These are phyloP conservation scores for Fusarium denticulatum DNA, from an alignment of 2,329 filamentous ascomycete genomes.

Conservation along the genomic window DNA sequence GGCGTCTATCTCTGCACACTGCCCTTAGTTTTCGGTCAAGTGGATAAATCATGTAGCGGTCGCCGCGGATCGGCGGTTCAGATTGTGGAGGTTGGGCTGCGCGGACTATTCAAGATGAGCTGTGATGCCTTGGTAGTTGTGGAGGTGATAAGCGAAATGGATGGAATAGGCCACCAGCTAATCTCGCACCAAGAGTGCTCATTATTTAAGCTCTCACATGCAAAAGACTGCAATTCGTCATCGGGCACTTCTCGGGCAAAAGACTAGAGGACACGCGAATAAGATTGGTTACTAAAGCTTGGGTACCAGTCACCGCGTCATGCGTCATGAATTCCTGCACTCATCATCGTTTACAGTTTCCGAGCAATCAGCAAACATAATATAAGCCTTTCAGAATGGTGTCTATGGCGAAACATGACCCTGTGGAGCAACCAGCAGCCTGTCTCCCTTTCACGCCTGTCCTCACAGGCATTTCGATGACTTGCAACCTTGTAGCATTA, in stretches of 20 bases:
- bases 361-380: background rate
- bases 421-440: too few relatives aligned
- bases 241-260: background rate
- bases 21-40: background rate
- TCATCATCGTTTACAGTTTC: too few relatives aligned
- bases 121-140: background rate
- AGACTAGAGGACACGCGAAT: too few relatives aligned
- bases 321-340: too few relatives aligned
- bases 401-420: too few relatives aligned
- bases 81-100: background rate
- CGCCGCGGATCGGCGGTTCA: background rate
- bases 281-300: background rate
- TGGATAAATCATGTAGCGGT: accelerated
- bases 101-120: background rate
- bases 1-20: accelerated
- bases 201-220: background rate
- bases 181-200: background rate
- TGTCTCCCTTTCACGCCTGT: background rate
- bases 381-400: background rate
- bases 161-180: background rate
- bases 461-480: too few relatives aligned
- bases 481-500: too few relatives aligned
- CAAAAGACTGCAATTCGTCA: background rate
- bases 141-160: background rate
- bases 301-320: background rate